These are phyloP conservation scores for Entomortierella lignicola DNA, from an alignment of 192 early-diverging fungal species.

Conservation along the genomic window DNA sequence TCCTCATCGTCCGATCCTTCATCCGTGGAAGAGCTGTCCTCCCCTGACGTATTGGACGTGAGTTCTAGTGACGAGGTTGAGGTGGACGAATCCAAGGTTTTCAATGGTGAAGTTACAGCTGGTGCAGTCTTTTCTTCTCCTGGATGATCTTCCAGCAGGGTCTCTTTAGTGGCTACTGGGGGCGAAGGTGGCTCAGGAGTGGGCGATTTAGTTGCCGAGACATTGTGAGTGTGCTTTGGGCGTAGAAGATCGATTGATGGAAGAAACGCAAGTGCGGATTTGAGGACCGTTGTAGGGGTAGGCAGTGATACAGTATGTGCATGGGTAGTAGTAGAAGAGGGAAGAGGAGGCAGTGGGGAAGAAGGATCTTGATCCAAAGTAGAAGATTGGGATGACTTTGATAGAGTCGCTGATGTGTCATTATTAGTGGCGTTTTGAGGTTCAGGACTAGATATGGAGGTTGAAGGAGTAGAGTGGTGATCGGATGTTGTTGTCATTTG, in stretches of 20 bases:
- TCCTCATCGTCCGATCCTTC: slow-evolving; percentile 4
- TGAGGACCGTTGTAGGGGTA: slow-evolving; percentile 26
- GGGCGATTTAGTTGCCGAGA: not conserved
- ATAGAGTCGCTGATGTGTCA: too few relatives aligned
- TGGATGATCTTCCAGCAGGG: not conserved
- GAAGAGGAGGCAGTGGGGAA: too few relatives aligned
- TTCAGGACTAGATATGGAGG: too few relatives aligned
- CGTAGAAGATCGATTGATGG: slow-evolving; percentile 25
- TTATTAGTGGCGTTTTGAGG: too few relatives aligned
- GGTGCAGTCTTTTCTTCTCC: not conserved
- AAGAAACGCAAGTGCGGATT: slow-evolving; percentile 24
- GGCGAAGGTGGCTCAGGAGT: not conserved
- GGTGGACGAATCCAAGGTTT: not conserved
- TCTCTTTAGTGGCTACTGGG: not conserved
- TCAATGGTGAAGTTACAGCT: not conserved
- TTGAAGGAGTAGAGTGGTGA: not conserved
- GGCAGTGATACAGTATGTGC: slow-evolving; percentile 6
- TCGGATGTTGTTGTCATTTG: slow-evolving; percentile 7
- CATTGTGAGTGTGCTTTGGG: slow-evolving; percentile 4
- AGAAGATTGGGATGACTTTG: not conserved
- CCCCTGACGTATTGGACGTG: not conserved
- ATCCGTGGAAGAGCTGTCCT: not conserved
- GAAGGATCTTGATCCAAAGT: not conserved
- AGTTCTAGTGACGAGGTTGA: too few relatives aligned
- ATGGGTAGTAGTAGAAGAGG: not conserved